Base-by-base conservation (phyloP, 208 protist species). In the Leishmania mexicana region DNA sequence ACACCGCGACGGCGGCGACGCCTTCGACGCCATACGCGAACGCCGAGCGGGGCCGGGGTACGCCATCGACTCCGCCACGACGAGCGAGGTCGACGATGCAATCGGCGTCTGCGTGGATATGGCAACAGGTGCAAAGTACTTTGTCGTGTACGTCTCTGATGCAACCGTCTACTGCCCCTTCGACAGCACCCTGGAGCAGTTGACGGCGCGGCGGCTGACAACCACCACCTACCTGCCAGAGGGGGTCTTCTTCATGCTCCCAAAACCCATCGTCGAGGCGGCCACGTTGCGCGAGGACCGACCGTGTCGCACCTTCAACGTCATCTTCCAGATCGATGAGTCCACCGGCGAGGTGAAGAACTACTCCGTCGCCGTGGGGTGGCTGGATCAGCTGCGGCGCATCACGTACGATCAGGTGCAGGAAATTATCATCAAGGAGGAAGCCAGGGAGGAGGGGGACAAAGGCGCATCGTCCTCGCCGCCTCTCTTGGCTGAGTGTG, bases 151-250 rank as follows among this genome's bases (percentile, higher is more conserved):
- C 83, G 93, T 98, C 0, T 96, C 95, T 0, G 95, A 98, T 54
- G 95, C 93, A 13, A 98, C 95, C 3, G 93, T 95, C 53, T 97
- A 96, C 83, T 98, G 95, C 83, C 91, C 93, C 17, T 91, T 92
- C 72, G 93, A 96, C 80, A 94, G 89, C 79, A 47, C 85, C 35
- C 85, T 98, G 47, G 93, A 98, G 83, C 90, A 95, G 74, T n/a
- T 96, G 60, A 98, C 93, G 28, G 95, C 92, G 47, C 88, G 93
- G 51, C 81, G 87, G 35, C 91, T 98, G 38, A 89, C 88, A 28
- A 98, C 95, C 1, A 98, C 95, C 67, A 97, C 93, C 31, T 98
- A 98, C 80, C 90, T 98, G 31, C 95, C 95, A 0, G 93, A 98
- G 76, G 89, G 91, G 5, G 95, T 98, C 60, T 98, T 87, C 75